A percentile compares a stretch with the other conserved stretches of the same genome.
Conservation (phyloP, 1,284 basidiomycete species). For the Rhodotorula mucilaginosa region DNA sequence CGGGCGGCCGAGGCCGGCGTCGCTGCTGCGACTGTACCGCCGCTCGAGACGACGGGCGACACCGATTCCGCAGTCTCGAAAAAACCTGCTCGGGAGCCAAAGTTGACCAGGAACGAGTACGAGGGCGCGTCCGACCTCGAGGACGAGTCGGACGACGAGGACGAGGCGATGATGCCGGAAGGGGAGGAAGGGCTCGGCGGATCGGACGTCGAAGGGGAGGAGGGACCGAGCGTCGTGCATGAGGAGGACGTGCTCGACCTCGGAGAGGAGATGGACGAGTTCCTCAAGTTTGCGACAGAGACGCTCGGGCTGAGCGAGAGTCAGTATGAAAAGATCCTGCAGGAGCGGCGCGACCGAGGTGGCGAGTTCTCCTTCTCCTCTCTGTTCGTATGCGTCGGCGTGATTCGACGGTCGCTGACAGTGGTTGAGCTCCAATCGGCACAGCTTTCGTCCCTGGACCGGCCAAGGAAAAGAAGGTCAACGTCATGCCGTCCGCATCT, state of each 20-base stretch:
- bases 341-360: constrained; percentile 68
- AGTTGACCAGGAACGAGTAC: constrained; percentile 36
- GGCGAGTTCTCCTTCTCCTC: constrained; percentile 53
- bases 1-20: neutral
- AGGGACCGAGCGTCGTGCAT: constrained; percentile 56
- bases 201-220: constrained; percentile 48
- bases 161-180: constrained; percentile 15
- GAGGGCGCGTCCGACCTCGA: constrained; percentile 39
- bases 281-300: constrained; percentile 85
- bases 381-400: neutral
- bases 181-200: constrained; percentile 27
- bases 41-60: neutral
- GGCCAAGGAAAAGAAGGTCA: constrained; percentile 35
- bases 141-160: constrained; percentile 34
- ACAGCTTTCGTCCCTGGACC: constrained; percentile 68
- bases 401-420: neutral
- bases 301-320: constrained; percentile 78
- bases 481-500: constrained; percentile 27
- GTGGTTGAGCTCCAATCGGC: neutral
- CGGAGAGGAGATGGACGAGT: constrained; percentile 84
- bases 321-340: constrained; percentile 77
- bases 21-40: neutral
- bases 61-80: neutral
- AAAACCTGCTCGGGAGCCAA: constrained; percentile 6
- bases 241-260: constrained; percentile 68